phyloP scores from a whole-genome alignment of 1,284 basidiomycete species.

The Porogramme epimiltina region DNA sequence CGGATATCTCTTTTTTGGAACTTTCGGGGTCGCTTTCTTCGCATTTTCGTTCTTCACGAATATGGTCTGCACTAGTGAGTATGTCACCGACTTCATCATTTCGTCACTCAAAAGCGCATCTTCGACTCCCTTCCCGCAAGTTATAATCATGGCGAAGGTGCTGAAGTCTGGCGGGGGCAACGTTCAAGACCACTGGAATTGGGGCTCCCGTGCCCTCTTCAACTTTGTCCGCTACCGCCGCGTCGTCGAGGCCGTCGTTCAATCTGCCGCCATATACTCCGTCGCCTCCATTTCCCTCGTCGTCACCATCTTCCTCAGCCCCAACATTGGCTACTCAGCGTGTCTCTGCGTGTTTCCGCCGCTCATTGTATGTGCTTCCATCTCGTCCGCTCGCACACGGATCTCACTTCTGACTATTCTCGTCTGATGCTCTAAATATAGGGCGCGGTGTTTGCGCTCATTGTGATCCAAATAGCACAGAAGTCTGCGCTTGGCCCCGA shows the following conservation, averaged over 20 bases:
- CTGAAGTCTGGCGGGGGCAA: not conserved
- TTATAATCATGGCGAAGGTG: not conserved
- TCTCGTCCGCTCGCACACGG: not conserved
- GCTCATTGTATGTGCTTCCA: not conserved
- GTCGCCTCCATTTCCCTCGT: not conserved
- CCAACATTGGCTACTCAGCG: not conserved
- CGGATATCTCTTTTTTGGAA: no score
- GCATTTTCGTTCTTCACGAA: no score
- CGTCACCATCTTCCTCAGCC: not conserved
- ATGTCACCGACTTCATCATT: no score
- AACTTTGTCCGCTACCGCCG: no score
- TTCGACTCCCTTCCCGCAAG: no score
- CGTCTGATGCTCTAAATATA: no score
- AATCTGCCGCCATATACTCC: not conserved
- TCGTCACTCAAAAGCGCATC: no score
- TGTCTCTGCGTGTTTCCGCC: not conserved
- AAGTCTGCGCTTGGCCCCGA: no score
- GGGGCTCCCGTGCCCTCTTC: not conserved
- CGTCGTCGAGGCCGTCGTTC: slow-evolving; percentile 1
- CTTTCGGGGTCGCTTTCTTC: no score
- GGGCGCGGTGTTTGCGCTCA: not conserved
- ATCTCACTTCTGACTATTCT: not conserved
- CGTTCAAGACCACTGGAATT: not conserved
- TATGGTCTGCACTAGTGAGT: no score
- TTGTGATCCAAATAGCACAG: no score